A percentile compares a stretch with the other conserved stretches of the same genome.
Evolutionary conservation across 192 early-diverging fungal species (phyloP).

Genomic region (Coemansia pectinata): DNA sequence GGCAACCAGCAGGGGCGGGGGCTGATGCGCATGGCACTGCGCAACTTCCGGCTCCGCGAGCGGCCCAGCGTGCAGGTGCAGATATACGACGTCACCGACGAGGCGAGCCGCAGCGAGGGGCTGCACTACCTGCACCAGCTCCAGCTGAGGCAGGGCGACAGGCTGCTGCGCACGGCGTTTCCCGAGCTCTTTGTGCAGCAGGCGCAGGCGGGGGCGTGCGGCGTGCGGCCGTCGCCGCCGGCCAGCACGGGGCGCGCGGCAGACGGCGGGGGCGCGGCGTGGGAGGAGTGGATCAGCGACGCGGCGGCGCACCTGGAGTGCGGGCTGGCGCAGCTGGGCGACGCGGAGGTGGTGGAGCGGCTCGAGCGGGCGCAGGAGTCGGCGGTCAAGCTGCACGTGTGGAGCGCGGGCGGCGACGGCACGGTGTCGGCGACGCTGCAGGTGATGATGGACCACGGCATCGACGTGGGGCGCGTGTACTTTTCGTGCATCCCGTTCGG

Average conservation of each 20-base stretch:
- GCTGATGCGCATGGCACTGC: constrained; percentile 61
- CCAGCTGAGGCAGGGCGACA: constrained; percentile 52
- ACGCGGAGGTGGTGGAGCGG: constrained; percentile 36
- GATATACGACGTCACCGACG: constrained; percentile 68
- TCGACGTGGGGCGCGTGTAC: constrained; percentile 66
- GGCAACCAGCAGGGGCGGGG: constrained; percentile 68
- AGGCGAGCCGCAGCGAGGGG: constrained; percentile 57
- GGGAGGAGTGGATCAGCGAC: constrained; percentile 51
- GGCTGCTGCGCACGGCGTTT: constrained; percentile 45
- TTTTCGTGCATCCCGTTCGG: constrained; percentile 77
- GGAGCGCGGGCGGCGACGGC: constrained; percentile 78
- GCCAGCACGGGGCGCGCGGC: background rate
- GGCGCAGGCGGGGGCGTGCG: background rate
- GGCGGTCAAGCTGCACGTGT: constrained; percentile 66
- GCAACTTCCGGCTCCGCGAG: constrained; percentile 67
- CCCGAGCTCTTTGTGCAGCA: constrained; percentile 36
- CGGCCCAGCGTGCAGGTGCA: constrained; percentile 71
- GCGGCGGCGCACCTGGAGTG: constrained; percentile 40
- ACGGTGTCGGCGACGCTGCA: constrained; percentile 73
- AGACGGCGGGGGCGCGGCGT: constrained; percentile 8
- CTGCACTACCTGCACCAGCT: constrained; percentile 62
- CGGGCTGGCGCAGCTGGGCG: constrained; percentile 33
- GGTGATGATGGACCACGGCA: constrained; percentile 59
- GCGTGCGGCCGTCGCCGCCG: background rate
- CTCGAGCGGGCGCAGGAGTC: constrained; percentile 46